These are phyloP conservation scores for Kurtzmaniella natalensis DNA, from an alignment of 1,139 yeast species.

Conservation along the genomic window DNA sequence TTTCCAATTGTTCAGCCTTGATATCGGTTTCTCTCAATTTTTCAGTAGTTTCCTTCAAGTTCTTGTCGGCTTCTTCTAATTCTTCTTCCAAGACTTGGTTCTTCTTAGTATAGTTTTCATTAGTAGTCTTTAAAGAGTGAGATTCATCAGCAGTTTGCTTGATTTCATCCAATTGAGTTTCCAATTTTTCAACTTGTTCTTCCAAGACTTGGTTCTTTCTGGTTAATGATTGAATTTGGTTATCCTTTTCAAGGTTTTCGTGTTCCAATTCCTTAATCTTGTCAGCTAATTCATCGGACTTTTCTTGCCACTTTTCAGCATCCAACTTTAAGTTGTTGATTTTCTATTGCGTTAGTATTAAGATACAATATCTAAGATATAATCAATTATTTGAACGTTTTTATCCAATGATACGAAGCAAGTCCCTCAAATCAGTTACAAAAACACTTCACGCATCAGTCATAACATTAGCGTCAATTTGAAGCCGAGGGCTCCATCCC, in stretches of 20 bases:
- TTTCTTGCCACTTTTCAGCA: slow-evolving; percentile 96
- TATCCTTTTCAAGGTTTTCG: slow-evolving; percentile 87
- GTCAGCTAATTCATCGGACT: slow-evolving; percentile 80
- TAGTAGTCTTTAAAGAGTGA: slow-evolving; percentile 80
- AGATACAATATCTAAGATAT: too few species aligned
- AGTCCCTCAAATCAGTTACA: too few species aligned
- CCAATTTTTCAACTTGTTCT: slow-evolving; percentile 86
- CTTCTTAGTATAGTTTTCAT: slow-evolving; percentile 90
- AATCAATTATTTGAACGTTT: too few species aligned
- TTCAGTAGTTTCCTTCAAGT: slow-evolving; percentile 89
- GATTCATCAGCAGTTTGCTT: slow-evolving; percentile 93
- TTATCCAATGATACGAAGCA: too few species aligned
- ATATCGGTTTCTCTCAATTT: slow-evolving; percentile 94
- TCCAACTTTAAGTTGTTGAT: slow-evolving; percentile 86
- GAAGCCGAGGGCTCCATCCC: too few species aligned
- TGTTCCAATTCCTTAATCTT: slow-evolving; percentile 89
- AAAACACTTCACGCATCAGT: too few species aligned
- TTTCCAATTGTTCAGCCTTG: slow-evolving; percentile 95
- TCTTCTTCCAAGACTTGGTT: slow-evolving; percentile 90
- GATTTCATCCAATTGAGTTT: slow-evolving; percentile 70
- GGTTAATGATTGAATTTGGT: slow-evolving; percentile 87
- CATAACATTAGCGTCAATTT: too few species aligned
- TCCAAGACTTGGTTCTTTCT: slow-evolving; percentile 91
- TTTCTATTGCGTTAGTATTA: slow-evolving; percentile 49
- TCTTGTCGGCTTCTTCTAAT: slow-evolving; percentile 87